Percentiles rank a stretch among this genome's conserved stretches.
Conservation (phyloP, 768 basidiomycete genomes). For the Trametes punicea region DNA sequence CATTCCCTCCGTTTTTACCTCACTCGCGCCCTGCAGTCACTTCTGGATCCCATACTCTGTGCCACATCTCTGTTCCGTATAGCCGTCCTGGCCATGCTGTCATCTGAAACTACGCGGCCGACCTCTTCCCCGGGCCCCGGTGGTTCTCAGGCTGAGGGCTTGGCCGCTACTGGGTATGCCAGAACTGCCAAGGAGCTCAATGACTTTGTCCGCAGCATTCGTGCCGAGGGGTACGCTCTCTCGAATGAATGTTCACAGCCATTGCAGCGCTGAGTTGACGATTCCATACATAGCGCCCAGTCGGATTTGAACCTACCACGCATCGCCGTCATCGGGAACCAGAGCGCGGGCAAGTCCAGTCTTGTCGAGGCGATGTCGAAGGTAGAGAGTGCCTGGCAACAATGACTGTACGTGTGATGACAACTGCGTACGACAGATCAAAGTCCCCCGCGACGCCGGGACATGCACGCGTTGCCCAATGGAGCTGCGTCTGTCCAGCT, state of each 20-base stretch:
- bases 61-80: too few species aligned
- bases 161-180: slow-evolving; percentile 10
- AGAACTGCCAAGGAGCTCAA: slow-evolving; percentile 15
- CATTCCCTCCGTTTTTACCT: too few species aligned
- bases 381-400: slow-evolving; percentile 43
- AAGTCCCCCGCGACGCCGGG: slow-evolving; percentile 30
- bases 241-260: slow-evolving; percentile 26
- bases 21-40: too few species aligned
- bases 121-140: too few species aligned
- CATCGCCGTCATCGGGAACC: slow-evolving; percentile 49
- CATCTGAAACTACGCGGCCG: too few species aligned
- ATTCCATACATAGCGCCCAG: slow-evolving; percentile 40
- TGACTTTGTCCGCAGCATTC: slow-evolving; percentile 15
- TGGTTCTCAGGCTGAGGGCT: not conserved
- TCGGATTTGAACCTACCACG: slow-evolving; percentile 46
- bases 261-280: not conserved
- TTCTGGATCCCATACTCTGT: too few species aligned
- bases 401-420: slow-evolving; percentile 11
- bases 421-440: slow-evolving; percentile 8
- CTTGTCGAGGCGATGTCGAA: slow-evolving; percentile 51
- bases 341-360: slow-evolving; percentile 46
- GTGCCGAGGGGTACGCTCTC: slow-evolving; percentile 6
- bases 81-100: too few species aligned
- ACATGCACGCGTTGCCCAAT: slow-evolving; percentile 45
- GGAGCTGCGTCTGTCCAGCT: slow-evolving; percentile 33